These are phyloP conservation scores for Coniella vitis DNA, from an alignment of 2,329 filamentous ascomycete species.

Conservation along the genomic window DNA sequence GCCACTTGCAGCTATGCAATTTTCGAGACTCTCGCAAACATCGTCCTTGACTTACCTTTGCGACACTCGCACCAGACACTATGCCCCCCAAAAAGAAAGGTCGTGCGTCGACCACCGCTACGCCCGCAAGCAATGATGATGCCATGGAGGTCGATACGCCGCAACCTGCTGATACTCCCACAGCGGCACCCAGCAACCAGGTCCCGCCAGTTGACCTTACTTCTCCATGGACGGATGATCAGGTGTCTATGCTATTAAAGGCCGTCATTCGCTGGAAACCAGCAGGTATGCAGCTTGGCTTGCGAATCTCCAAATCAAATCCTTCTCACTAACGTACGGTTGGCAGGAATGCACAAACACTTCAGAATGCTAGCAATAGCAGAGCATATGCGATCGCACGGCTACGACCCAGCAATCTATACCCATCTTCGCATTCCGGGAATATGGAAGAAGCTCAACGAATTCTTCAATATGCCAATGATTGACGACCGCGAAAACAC, in stretches of 20 bases:
- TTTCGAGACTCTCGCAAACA: neutral
- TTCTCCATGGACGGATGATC: constrained; percentile 90
- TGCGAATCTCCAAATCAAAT: neutral
- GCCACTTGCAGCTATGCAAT: neutral
- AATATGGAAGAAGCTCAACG: constrained; percentile 83
- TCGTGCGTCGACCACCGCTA: constrained; percentile 40
- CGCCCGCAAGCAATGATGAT: constrained; percentile 48
- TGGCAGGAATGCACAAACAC: constrained; percentile 82
- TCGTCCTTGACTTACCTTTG: neutral
- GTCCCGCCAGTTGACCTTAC: constrained; percentile 37
- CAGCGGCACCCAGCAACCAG: constrained; percentile 34
- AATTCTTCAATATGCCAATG: constrained; percentile 76
- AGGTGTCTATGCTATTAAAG: constrained; percentile 88
- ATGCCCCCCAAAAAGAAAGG: constrained; percentile 64
- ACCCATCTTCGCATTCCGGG: constrained; percentile 82
- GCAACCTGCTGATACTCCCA: constrained; percentile 43
- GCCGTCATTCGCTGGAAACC: constrained; percentile 92
- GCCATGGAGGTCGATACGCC: constrained; percentile 54
- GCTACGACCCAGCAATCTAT: constrained; percentile 62
- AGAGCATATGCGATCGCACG: constrained; percentile 72
- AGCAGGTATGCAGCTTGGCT: constrained; percentile 52
- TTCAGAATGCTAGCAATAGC: constrained; percentile 86
- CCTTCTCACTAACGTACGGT: constrained; percentile 10
- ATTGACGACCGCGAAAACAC: constrained; percentile 78
- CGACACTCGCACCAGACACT: constrained; percentile 1